Evolutionary conservation across 176 grass and related monocot species (phyloP), one percentile per base, ranked within the genome.

Genomic region (Cenchrus americanus): DNA sequence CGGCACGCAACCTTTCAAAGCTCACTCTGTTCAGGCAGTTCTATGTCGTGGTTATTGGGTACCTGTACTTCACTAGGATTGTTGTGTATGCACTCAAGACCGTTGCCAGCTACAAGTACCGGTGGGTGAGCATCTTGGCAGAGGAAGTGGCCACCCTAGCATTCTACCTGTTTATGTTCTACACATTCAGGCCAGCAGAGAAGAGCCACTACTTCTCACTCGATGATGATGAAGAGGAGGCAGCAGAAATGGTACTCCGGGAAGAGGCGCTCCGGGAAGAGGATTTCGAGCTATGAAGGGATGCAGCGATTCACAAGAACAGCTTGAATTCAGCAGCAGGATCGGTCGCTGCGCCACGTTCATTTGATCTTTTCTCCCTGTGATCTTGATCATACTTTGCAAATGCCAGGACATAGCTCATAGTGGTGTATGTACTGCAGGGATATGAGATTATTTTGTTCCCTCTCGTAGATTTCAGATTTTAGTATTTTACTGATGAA

Each of bases 101-200:
- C 4, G 73, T 97, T 27, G 82, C 92, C 30, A 91, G 78, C 27
- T 97, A 97, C 84, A 87, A 90, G 82, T 93, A 80, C 71, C 74
- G 90, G 60, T 97, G 95, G 95, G 85, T 90, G 74, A 92, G 88
- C 69, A 53, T 94, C 44, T 32, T 84, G 10, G 87, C 90, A 0
- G 95, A 93, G 67, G 95, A 97, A 82, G 84, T 78, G 21, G 92
- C 92, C 7, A 88, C 86, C 0, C 69, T 94, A 6, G 92, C 90
- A 0, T 97, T 97, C 84, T 97, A 94, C 71, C 26, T 97, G 1
- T 93, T 91, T 86, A 94, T 97, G 90, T 97, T 94, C 80, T 97
- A 97, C 64, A 97, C 90, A 78, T 97, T 97, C 83, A 90, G 88
- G 75, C 95, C 95, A 0, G 88, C 86, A 0, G 90, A 97, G 86